These are phyloP conservation scores for Candida alai DNA, from an alignment of 805 yeast genomes.

Conservation along the genomic window DNA sequence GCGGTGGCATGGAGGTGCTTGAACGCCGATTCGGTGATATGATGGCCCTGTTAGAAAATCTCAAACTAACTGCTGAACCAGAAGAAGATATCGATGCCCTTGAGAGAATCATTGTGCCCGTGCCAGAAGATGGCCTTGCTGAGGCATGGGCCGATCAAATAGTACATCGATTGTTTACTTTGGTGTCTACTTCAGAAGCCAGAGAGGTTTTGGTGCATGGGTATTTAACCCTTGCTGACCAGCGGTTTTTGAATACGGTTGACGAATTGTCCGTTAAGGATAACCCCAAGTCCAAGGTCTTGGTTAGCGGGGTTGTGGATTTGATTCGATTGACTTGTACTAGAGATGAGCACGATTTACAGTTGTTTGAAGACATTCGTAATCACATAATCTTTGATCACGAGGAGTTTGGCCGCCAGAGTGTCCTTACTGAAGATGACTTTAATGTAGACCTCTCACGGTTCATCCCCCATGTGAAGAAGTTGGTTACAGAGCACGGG, in stretches of 20 bases:
- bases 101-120: no score
- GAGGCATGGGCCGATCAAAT: slow-evolving; percentile 41
- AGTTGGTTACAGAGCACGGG: no score
- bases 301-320: slow-evolving; percentile 63
- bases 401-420: no score
- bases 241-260: slow-evolving; percentile 11
- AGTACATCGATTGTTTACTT: slow-evolving; percentile 32
- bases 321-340: neutral
- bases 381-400: no score
- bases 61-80: slow-evolving; percentile 7
- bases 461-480: no score
- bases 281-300: slow-evolving; percentile 17
- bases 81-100: neutral
- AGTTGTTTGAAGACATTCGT: slow-evolving; percentile 23
- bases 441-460: no score
- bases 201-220: slow-evolving; percentile 62
- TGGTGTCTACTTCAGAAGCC: slow-evolving; percentile 49
- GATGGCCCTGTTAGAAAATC: neutral
- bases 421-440: no score
- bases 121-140: slow-evolving; percentile 18
- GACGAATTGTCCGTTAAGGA: neutral
- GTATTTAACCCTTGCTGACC: slow-evolving; percentile 33
- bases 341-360: slow-evolving; percentile 13
- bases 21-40: slow-evolving; percentile 3
- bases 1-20: slow-evolving; percentile 4